phyloP scores from a whole-genome alignment of 441 rosid species.

The Capsella rubella region DNA sequence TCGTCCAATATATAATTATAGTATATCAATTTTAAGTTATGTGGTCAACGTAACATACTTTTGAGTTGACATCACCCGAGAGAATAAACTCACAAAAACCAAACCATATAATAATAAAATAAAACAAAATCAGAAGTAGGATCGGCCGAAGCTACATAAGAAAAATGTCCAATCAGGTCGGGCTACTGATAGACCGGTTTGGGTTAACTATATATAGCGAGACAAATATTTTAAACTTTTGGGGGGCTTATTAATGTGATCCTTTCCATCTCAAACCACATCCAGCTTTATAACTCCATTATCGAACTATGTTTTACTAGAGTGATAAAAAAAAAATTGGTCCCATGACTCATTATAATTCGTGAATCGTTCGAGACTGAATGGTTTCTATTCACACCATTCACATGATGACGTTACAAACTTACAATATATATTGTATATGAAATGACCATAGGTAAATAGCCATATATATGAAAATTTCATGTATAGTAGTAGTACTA shows the following conservation, averaged over 20 bases:
- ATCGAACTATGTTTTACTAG: background rate
- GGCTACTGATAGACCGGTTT: conserved; percentile 44
- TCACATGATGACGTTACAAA: background rate
- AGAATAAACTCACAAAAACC: conserved; percentile 26
- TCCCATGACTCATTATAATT: background rate
- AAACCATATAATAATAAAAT: background rate
- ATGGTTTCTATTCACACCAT: background rate
- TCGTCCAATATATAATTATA: background rate
- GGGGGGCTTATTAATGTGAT: conserved; percentile 23
- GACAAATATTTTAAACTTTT: conserved; percentile 19
- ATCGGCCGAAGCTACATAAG: conserved; percentile 33
- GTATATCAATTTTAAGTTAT: background rate
- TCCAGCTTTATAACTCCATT: background rate
- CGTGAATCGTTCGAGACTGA: conserved; percentile 1
- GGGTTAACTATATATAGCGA: conserved; percentile 38
- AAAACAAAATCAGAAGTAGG: conserved; percentile 15
- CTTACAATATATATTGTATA: no score
- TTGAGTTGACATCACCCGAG: conserved; percentile 32
- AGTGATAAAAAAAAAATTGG: background rate
- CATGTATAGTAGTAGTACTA: no score
- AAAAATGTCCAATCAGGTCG: conserved; percentile 47
- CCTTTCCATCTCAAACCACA: conserved; percentile 28
- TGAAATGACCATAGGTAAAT: no score
- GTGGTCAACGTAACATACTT: conserved; percentile 33
- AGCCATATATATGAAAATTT: background rate